Evolutionary conservation across 108 stramenopile species (phyloP), one percentile per base, ranked within the genome.

Genomic region (Conticribra weissflogii): DNA sequence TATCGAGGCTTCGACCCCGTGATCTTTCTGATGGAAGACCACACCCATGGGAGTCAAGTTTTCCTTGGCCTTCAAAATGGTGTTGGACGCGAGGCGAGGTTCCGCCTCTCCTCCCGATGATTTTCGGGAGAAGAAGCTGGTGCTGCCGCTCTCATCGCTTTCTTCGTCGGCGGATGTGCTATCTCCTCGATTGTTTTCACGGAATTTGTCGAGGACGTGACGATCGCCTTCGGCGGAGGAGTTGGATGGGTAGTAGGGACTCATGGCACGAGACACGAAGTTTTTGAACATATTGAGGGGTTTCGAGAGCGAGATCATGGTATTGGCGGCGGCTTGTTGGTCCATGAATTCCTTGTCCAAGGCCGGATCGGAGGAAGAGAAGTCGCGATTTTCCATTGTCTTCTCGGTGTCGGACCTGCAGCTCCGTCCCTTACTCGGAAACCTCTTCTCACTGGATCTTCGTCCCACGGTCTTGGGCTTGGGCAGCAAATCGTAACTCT

Each of bases 401-500:
- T n/a, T n/a, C n/a, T n/a, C n/a, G n/a, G n/a, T n/a, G n/a, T n/a
- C n/a, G n/a, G n/a, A n/a, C n/a, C n/a, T n/a, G n/a, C n/a, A n/a
- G n/a, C n/a, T n/a, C n/a, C n/a, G n/a, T n/a, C n/a, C n/a, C n/a
- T n/a, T n/a, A n/a, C n/a, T n/a, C n/a, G n/a, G n/a, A n/a, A n/a
- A n/a, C n/a, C n/a, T n/a, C n/a, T n/a, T n/a, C n/a, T n/a, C n/a
- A n/a, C n/a, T n/a, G n/a, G n/a, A n/a, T n/a, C n/a, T n/a, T n/a
- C n/a, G n/a, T n/a, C n/a, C n/a, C n/a, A n/a, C n/a, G n/a, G n/a
- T 16, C 31, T 18, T 18, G 3, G 58, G n/a, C 16, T 59, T 54
- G 23, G 76, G 75, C n/a, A 85, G 56, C 30, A 96, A 71, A 85
- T 95, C 93, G 62, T 87, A 87, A 29, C 87, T 86, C 27, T 65